Evolutionary conservation across 768 basidiomycete genomes (phyloP).

Genomic region (Psilocybe cubensis): DNA sequence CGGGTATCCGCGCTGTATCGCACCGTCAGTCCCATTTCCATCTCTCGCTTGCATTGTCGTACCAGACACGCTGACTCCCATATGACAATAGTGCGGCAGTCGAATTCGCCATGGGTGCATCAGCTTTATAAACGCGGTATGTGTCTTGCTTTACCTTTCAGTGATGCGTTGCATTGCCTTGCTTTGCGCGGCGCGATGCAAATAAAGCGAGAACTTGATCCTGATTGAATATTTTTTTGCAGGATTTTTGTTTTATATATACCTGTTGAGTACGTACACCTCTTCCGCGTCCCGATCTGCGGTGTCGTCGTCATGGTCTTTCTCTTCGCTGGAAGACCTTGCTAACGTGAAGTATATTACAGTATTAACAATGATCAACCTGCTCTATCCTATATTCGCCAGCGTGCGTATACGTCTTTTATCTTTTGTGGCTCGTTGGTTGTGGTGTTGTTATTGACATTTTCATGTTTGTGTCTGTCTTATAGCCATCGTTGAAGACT

Average conservation of each 20-base stretch:
- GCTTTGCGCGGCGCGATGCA: no score
- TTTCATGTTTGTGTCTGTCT: no score
- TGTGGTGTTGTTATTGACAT: no score
- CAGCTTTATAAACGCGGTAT: slow-evolving; percentile 21
- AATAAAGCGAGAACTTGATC: no score
- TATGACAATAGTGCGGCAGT: slow-evolving; percentile 10
- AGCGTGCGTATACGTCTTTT: slow-evolving; percentile 1
- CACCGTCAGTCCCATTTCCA: slow-evolving; percentile 10
- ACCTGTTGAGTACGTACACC: background rate
- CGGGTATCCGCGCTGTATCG: slow-evolving; percentile 11
- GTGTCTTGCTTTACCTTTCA: background rate
- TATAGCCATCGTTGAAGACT: slow-evolving; percentile 6
- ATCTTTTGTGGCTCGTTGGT: background rate
- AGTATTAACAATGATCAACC: slow-evolving; percentile 17
- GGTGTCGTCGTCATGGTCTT: no score
- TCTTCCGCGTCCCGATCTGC: no score
- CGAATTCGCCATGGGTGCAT: slow-evolving; percentile 19
- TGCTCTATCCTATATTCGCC: slow-evolving; percentile 16
- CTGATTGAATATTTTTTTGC: background rate
- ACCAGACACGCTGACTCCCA: no score
- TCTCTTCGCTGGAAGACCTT: background rate
- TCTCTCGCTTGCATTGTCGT: background rate
- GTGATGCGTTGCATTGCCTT: no score
- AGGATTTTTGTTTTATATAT: background rate
- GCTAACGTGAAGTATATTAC: background rate